Percentiles rank a stretch among this genome's conserved stretches.
phyloP scores from a whole-genome alignment of 2,329 filamentous ascomycete species.

The Paracoccidioides lutzii region DNA sequence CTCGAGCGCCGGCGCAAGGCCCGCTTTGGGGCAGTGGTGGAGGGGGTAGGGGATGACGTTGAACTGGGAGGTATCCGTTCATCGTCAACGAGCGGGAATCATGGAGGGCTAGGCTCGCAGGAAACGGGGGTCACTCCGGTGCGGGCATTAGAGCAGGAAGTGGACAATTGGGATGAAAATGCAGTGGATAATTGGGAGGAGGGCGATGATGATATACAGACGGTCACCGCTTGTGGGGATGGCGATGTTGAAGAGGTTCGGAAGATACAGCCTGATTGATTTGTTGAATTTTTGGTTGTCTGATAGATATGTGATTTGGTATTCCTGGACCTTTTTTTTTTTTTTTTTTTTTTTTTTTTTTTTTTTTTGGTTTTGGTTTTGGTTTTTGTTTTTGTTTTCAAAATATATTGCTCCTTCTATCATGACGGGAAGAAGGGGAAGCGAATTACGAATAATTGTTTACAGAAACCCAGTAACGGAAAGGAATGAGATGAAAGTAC shows the following conservation, averaged over 20 bases:
- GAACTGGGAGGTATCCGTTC: slow-evolving; percentile 32
- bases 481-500: not conserved
- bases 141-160: slow-evolving; percentile 57
- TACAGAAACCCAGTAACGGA: not conserved
- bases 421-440: not conserved
- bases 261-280: slow-evolving; percentile 24
- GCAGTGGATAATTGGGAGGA: slow-evolving; percentile 52
- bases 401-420: not conserved
- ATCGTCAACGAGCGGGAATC: slow-evolving; percentile 35
- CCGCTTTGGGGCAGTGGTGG: slow-evolving; percentile 51
- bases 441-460: not conserved
- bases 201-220: slow-evolving; percentile 17
- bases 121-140: slow-evolving; percentile 49
- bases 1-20: slow-evolving; percentile 68
- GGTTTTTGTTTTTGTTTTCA: not conserved
- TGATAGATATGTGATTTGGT: not conserved
- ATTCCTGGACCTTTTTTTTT: not conserved
- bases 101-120: slow-evolving; percentile 35
- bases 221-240: slow-evolving; percentile 3
- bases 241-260: slow-evolving; percentile 11
- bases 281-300: not conserved
- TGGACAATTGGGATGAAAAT: slow-evolving; percentile 94
- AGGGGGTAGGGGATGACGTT: slow-evolving; percentile 28
- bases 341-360: not conserved
- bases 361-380: not conserved